Conservation (phyloP, 2,329 filamentous ascomycete species). For the Achaetomium macrosporum region DNA sequence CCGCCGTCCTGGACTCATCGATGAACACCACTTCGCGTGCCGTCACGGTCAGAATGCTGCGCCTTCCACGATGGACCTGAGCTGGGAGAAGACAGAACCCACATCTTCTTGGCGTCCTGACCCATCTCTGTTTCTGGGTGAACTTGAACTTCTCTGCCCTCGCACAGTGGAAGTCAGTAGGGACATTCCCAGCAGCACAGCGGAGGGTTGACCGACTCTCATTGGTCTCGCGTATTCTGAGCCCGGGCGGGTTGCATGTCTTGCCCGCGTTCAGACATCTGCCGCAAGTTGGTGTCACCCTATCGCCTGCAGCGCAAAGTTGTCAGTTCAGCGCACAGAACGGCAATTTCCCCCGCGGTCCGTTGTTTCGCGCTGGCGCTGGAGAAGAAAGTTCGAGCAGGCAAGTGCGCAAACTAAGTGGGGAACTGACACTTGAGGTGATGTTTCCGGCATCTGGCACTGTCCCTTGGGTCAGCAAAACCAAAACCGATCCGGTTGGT, state of each 20-base stretch:
- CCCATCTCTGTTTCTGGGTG: constrained; percentile 30
- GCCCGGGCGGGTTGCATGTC: constrained; percentile 27
- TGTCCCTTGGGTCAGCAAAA: constrained; percentile 21
- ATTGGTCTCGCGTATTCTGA: constrained; percentile 30
- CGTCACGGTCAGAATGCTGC: constrained; percentile 5
- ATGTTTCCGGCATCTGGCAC: constrained; percentile 42
- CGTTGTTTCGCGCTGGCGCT: too few relatives aligned
- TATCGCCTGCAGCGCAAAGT: constrained; percentile 32
- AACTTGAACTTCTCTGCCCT: constrained; percentile 27
- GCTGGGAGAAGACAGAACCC: not conserved
- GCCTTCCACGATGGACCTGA: not conserved
- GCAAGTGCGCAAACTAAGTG: not conserved
- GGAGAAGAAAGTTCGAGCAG: not conserved
- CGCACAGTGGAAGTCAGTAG: not conserved
- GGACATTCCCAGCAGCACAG: not conserved
- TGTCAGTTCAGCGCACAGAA: not conserved
- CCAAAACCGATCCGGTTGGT: not conserved
- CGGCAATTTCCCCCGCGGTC: not conserved
- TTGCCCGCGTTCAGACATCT: constrained; percentile 27
- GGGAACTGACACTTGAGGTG: constrained; percentile 40
- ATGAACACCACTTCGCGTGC: constrained; percentile 25
- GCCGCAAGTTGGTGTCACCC: constrained; percentile 31
- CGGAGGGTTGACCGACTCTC: constrained; percentile 14
- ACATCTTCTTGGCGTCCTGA: constrained; percentile 29
- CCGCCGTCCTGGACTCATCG: constrained; percentile 23